Base-by-base conservation (phyloP, 179 eudicot species). In the Gypsophila paniculata region DNA sequence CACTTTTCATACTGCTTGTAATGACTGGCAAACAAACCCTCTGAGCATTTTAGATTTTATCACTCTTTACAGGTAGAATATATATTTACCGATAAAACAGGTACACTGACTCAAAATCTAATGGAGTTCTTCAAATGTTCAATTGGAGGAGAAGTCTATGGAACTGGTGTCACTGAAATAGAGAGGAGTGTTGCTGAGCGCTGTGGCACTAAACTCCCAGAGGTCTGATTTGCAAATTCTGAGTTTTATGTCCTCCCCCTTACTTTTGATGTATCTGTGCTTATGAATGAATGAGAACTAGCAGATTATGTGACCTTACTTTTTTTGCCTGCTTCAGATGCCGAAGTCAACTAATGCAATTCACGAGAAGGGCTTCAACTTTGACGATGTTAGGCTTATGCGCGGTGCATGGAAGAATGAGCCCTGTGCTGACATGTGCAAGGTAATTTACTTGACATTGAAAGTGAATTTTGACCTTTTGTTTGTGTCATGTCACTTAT, bases 111-210 rank as follows among this genome's bases (percentile, higher is more conserved):
- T 22, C 86, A 94, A 77, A 94, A 94, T 72, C 77, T 94, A 85
- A 94, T 94, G 99, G 99, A 94, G 81, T 94, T 91, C 82, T 94
- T 94, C 67, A 94, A 94, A 81, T 94, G 96, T 82, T 91, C 99
- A 34, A 90, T 94, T 82, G 97, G 95, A 67, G 97, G 96, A 72
- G 89, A 88, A 84, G 74, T 86, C 25, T 94, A 91, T 85, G 99
- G 99, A 80, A 85, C 88, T 69, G 99, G 99, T 76, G 69, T 94
- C 15, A 90, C 92, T 46, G 99, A 94, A 82, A 91, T 90, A 83
- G 97, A 94, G 78, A 85, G 76, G 65, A 96, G 95, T 64, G 78
- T 79, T 57, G 99, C 97, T 75, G 86, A 87, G 76, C 85, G 92
- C 74, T 81, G 69, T 65, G 95, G 96, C 63, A 54, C 69, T 25